Conservation (phyloP, 805 yeast species). For the Metschnikowia baotianmanensis region DNA sequence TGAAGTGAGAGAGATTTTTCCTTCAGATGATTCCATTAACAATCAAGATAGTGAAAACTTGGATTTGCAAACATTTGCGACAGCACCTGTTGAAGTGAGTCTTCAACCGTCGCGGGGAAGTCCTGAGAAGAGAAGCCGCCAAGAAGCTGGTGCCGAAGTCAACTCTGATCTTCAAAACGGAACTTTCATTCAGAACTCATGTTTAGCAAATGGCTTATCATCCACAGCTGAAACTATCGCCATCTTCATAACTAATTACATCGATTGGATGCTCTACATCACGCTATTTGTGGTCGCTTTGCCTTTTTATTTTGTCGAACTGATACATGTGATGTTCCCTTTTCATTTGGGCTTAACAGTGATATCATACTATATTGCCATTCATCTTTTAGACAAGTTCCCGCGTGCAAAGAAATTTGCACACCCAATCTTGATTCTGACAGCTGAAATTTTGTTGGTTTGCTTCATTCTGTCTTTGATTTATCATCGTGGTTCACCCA, state of each 20-base stretch:
- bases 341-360: slow-evolving; percentile 63
- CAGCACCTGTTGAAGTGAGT: background rate
- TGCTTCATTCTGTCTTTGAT: slow-evolving; percentile 62
- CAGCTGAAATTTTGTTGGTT: slow-evolving; percentile 59
- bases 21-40: background rate
- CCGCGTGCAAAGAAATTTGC: slow-evolving; percentile 48
- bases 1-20: background rate
- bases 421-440: slow-evolving; percentile 71
- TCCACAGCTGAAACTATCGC: slow-evolving; percentile 26
- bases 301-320: slow-evolving; percentile 53
- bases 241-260: slow-evolving; percentile 39
- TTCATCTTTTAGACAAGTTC: slow-evolving; percentile 45
- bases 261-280: slow-evolving; percentile 55
- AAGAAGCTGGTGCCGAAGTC: no score
- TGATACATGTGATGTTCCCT: slow-evolving; percentile 53
- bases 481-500: slow-evolving; percentile 35
- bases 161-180: background rate
- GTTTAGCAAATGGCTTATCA: slow-evolving; percentile 1
- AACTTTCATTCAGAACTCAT: background rate
- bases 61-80: background rate
- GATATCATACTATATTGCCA: slow-evolving; percentile 50
- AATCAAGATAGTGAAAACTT: background rate
- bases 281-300: slow-evolving; percentile 52
- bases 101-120: background rate
- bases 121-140: no score